phyloP scores from a whole-genome alignment of 2,329 filamentous ascomycete genomes.

The Rhynchosporium secalis region DNA sequence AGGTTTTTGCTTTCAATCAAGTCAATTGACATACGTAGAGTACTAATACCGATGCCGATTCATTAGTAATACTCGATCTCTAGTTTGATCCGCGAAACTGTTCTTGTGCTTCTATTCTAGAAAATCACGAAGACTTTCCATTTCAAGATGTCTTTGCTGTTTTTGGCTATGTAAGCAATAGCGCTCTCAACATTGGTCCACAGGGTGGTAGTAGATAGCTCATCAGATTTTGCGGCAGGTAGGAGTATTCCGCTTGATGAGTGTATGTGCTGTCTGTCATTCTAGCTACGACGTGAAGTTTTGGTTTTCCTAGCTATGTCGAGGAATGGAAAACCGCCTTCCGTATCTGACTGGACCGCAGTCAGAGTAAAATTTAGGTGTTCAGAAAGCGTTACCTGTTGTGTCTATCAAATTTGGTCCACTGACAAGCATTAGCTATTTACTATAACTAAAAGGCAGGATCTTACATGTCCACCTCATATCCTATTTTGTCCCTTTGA shows the following conservation, averaged over 20 bases:
- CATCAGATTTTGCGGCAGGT: constrained; percentile 32
- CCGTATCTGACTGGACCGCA: constrained; percentile 6
- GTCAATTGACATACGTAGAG: too few relatives aligned
- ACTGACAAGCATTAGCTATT: not conserved
- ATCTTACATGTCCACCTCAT: constrained; percentile 38
- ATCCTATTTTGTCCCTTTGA: constrained; percentile 30
- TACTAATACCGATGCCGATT: not conserved
- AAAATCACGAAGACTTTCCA: constrained; percentile 53
- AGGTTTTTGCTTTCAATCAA: too few relatives aligned
- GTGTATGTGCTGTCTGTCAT: constrained; percentile 48
- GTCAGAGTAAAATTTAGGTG: not conserved
- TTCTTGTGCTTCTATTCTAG: constrained; percentile 50
- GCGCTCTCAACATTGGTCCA: constrained; percentile 55
- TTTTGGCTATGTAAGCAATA: constrained; percentile 53
- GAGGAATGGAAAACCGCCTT: constrained; percentile 53
- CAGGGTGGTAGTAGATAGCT: constrained; percentile 43
- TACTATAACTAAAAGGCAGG: not conserved
- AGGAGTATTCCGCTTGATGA: constrained; percentile 44
- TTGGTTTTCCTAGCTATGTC: constrained; percentile 52
- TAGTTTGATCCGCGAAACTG: constrained; percentile 41
- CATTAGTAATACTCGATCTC: constrained; percentile 42
- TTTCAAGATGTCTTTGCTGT: constrained; percentile 48
- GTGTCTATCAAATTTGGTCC: constrained; percentile 40
- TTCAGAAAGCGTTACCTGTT: not conserved
- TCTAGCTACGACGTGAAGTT: constrained; percentile 49